Base-by-base conservation (phyloP, 2,329 filamentous ascomycete species). In the Basipetospora chlamydospora region DNA sequence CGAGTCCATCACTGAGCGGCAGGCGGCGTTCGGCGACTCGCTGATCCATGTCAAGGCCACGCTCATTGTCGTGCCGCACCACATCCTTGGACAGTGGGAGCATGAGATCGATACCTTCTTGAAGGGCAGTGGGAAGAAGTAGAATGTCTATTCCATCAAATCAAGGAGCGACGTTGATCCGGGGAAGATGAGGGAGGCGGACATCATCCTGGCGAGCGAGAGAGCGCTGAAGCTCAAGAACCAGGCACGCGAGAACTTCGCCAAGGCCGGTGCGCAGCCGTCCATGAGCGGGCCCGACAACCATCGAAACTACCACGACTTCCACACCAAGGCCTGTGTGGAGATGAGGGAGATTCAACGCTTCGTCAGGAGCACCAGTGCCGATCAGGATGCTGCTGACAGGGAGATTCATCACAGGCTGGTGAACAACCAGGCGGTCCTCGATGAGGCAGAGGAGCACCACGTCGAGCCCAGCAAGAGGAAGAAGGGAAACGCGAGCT, bases 21-120 rank as follows among this genome's bases (percentile, higher is more conserved):
- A 9, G 2, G 17, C 28, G 4, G 40, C 49, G 41, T 6, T 22
- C 12, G 28, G 18, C 15, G 17, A 28, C 31, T 0, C 11, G 33
- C 5, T n/a, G 35, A 13, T 39, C 39, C 25, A 48, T 49, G 32
- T 47, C n/a, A 50, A 52, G 6, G 59, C 56, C 0, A 58, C 57
- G 2, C 49, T 65, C 17, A 44, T 64, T 3, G 43, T 64, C 6
- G 59, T 57, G 2, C 61, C 61, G 0, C 41, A 41, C 3, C 58
- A 63, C 40, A 52, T 65, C 17, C 52, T 59, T 2, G 29, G 42
- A 0, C 61, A 65, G 39, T 65, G 61, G 61, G 38, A 35, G 4
- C 26, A 34, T 0, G 58, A 64, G 40, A 47, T 50, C 2, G 10
- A 13, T 0, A 48, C 45, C 6, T 64, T 64, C 39, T 44, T 60